Evolutionary conservation across 176 grass and related monocot species (phyloP).

Genomic region (Zoysia pacifica): DNA sequence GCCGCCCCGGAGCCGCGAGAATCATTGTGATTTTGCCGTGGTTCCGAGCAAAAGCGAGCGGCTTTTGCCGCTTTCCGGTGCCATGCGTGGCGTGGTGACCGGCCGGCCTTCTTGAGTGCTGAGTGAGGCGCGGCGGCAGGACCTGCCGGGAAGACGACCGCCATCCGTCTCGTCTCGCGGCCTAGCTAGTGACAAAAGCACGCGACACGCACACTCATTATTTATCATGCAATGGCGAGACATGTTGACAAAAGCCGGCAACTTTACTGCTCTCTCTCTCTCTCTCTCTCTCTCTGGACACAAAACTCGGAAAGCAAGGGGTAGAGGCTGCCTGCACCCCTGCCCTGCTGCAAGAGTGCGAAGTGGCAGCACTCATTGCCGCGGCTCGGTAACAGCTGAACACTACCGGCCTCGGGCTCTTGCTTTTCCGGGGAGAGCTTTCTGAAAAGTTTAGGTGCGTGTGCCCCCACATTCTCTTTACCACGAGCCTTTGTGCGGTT

Average conservation of each 20-base stretch:
- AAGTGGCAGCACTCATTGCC: constrained; percentile 43
- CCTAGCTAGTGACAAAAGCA: constrained; percentile 32
- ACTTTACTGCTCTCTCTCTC: constrained; percentile 23
- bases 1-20: constrained; percentile 21
- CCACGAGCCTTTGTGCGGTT: constrained; percentile 25
- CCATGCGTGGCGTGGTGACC: constrained; percentile 32
- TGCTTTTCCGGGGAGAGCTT: constrained; percentile 47
- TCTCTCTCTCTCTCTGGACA: constrained; percentile 13
- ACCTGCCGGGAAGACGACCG: constrained; percentile 35
- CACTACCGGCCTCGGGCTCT: constrained; percentile 43
- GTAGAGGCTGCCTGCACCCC: neutral
- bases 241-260: constrained; percentile 51
- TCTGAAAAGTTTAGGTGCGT: constrained; percentile 48
- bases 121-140: constrained; percentile 37
- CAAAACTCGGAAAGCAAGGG: constrained; percentile 51
- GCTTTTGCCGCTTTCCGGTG: constrained; percentile 36
- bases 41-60: constrained; percentile 45
- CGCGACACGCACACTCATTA: constrained; percentile 48
- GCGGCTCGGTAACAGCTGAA: constrained; percentile 24
- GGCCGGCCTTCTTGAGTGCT: constrained; percentile 11
- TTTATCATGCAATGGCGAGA: constrained; percentile 35
- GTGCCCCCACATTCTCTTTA: constrained; percentile 50
- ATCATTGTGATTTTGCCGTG: constrained; percentile 53
- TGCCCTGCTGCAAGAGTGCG: constrained; percentile 10
- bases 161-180: neutral